phyloP scores from a whole-genome alignment of 2,329 filamentous ascomycete species.

The Tolypocladium ovalisporum region DNA sequence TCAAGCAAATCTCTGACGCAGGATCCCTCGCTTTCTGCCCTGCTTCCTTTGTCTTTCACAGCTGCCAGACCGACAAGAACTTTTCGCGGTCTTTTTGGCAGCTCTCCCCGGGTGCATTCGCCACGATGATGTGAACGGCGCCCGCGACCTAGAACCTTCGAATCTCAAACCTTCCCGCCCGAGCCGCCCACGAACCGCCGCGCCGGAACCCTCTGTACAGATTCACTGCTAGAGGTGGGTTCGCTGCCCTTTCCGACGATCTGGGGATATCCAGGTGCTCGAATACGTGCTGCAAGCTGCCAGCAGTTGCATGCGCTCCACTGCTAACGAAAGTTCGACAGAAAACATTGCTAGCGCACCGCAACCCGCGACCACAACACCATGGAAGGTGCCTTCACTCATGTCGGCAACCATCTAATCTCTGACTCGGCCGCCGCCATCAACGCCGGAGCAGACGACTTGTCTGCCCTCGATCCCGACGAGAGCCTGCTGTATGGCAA shows the following conservation, averaged over 20 bases:
- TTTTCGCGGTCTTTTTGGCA: not conserved
- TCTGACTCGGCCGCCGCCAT: conserved; percentile 78
- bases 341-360: conserved; percentile 2
- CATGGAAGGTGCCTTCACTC: conserved; percentile 84
- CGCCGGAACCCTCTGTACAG: conserved; percentile 2
- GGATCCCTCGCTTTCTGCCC: not conserved
- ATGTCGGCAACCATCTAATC: conserved; percentile 77
- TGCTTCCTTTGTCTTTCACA: not conserved
- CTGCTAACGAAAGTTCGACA: not conserved
- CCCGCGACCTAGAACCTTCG: conserved; percentile 16
- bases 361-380: conserved; percentile 11
- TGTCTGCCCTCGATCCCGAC: conserved; percentile 62
- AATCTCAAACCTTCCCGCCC: conserved; percentile 16
- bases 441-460: conserved; percentile 71
- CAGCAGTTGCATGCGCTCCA: not conserved
- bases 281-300: not conserved
- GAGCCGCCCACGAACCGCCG: conserved; percentile 14
- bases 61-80: not conserved
- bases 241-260: too few species aligned
- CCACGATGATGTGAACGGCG: conserved; percentile 28
- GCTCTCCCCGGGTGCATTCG: conserved; percentile 10
- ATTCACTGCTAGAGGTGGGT: conserved; percentile 4
- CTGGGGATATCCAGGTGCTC: not conserved
- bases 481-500: conserved; percentile 71
- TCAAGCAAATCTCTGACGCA: conserved; percentile 3